Percentiles rank a stretch among this genome's conserved stretches.
Conservation (phyloP, 331 rosid species). For the Rosa hybrid region DNA sequence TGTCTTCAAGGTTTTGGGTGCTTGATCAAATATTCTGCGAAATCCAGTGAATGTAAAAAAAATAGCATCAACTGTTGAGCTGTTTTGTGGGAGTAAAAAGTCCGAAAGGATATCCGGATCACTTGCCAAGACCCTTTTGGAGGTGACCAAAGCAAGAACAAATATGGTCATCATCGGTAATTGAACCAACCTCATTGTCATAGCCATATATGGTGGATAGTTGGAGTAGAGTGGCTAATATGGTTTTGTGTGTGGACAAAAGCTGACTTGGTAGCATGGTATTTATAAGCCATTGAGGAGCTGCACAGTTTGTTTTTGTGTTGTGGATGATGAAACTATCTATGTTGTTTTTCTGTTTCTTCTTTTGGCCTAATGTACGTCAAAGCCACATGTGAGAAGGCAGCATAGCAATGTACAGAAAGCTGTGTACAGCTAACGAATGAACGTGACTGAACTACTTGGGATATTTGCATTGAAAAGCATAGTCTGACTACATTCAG, state of each 20-base stretch:
- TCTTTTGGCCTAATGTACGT: not conserved
- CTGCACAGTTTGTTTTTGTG: not conserved
- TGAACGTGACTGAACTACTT: not conserved
- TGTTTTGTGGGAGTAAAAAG: not conserved
- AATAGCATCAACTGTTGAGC: not conserved
- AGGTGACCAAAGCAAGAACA: not conserved
- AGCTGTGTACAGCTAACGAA: not conserved
- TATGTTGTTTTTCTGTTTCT: not conserved
- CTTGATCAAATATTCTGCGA: not conserved
- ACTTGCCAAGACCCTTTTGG: not conserved
- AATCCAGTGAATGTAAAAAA: conserved; percentile 10
- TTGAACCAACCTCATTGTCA: not conserved
- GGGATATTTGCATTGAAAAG: not conserved
- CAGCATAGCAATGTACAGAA: not conserved
- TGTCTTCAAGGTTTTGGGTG: not conserved
- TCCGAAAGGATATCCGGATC: conserved; percentile 3
- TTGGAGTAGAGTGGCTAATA: not conserved
- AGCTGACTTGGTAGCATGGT: not conserved
- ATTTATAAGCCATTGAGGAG: not conserved
- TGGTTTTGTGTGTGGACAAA: not conserved
- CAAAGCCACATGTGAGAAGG: not conserved
- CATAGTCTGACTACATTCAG: not conserved
- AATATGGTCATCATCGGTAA: not conserved
- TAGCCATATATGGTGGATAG: not conserved
- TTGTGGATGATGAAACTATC: not conserved